Conservation (phyloP, 441 rosid genomes). For the Heliophila coronopifolia region DNA sequence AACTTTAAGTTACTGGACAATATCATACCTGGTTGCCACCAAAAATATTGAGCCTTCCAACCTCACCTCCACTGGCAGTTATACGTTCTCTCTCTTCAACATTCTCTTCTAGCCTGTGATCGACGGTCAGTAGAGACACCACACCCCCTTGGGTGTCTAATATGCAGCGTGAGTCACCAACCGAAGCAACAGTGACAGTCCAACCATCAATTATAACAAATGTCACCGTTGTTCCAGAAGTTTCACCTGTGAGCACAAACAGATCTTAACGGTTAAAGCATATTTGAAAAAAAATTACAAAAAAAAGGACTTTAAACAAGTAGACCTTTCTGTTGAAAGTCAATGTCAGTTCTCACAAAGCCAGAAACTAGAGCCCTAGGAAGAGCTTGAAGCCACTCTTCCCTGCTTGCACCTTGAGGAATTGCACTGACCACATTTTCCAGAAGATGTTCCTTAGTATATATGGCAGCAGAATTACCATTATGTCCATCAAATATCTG, state of each 20-base stretch:
- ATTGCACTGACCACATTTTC: slow-evolving; percentile 84
- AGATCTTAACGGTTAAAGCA: slow-evolving; percentile 20
- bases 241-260: slow-evolving; percentile 59
- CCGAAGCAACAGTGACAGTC: slow-evolving; percentile 96
- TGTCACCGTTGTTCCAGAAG: slow-evolving; percentile 96
- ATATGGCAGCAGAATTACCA: slow-evolving; percentile 94
- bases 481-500: slow-evolving; percentile 96
- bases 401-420: slow-evolving; percentile 59
- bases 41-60: slow-evolving; percentile 82
- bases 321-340: slow-evolving; percentile 82
- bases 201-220: slow-evolving; percentile 92
- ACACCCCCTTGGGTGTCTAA: slow-evolving; percentile 89
- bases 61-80: slow-evolving; percentile 99
- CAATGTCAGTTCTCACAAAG: slow-evolving; percentile 94
- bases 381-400: slow-evolving; percentile 96
- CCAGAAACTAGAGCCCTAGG: slow-evolving; percentile 95
- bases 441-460: slow-evolving; percentile 73
- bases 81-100: slow-evolving; percentile 95
- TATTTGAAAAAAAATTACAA: background rate
- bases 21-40: slow-evolving; percentile 82
- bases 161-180: slow-evolving; percentile 96
- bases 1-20: background rate
- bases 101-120: slow-evolving; percentile 94
- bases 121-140: slow-evolving; percentile 87
- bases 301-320: slow-evolving; percentile 1